Evolutionary conservation across 495 filamentous ascomycete genomes (phyloP).

Genomic region (Daldinia childiae): DNA sequence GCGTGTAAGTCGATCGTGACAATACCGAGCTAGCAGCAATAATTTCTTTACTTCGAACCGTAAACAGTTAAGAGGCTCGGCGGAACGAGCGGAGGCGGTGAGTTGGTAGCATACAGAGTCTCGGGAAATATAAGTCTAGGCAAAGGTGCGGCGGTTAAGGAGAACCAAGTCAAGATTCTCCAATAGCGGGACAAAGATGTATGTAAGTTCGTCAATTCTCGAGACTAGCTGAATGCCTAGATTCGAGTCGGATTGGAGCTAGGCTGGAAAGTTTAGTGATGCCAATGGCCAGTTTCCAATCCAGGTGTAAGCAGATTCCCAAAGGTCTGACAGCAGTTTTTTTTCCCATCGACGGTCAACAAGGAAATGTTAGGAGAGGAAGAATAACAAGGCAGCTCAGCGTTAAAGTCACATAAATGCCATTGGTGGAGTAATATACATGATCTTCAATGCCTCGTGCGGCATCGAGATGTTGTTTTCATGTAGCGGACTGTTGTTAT

Average conservation of each 20-base stretch:
- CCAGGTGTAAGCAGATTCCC: slow-evolving; percentile 35
- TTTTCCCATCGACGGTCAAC: slow-evolving; percentile 26
- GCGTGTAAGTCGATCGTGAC: slow-evolving; percentile 6
- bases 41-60: slow-evolving; percentile 4
- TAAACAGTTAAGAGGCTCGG: slow-evolving; percentile 7
- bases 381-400: neutral
- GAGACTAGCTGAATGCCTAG: neutral
- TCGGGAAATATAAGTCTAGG: slow-evolving; percentile 12
- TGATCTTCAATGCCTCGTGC: slow-evolving; percentile 40
- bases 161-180: slow-evolving; percentile 10
- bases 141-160: slow-evolving; percentile 14
- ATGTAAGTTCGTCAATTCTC: neutral
- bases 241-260: slow-evolving; percentile 16
- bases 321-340: slow-evolving; percentile 24
- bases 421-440: slow-evolving; percentile 43
- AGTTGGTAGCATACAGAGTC: slow-evolving; percentile 19
- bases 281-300: slow-evolving; percentile 26
- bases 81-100: slow-evolving; percentile 28
- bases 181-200: slow-evolving; percentile 7
- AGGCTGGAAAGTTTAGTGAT: slow-evolving; percentile 1
- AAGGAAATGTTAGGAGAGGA: neutral
- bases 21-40: slow-evolving; percentile 4
- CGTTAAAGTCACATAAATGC: slow-evolving; percentile 35
- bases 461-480: slow-evolving; percentile 37
- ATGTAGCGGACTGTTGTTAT: slow-evolving; percentile 8